These are phyloP conservation scores for Euphrasia confusa DNA, from an alignment of 257 asterid genomes.

Conservation along the genomic window DNA sequence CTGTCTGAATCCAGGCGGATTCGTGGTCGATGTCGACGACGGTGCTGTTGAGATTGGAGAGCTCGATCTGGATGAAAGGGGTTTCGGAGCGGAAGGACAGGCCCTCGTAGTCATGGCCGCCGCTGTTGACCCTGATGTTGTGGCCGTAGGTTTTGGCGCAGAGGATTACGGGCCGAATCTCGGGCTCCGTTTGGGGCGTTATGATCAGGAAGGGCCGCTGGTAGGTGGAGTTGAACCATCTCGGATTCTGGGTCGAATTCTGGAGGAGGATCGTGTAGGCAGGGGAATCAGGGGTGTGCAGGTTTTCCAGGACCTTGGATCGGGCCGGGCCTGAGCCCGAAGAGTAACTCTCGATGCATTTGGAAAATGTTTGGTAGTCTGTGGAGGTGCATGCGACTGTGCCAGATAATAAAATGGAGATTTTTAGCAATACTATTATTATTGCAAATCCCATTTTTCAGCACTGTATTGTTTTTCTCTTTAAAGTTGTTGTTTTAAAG, in stretches of 20 bases:
- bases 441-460: no score
- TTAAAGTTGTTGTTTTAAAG: no score
- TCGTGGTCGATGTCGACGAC: constrained; percentile 21
- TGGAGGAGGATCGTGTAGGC: constrained; percentile 14
- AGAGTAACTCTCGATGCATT: constrained; percentile 16
- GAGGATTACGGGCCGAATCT: constrained; percentile 18
- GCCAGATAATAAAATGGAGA: constrained; percentile 10
- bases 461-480: no score
- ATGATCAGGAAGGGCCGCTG: constrained; percentile 23
- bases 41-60: constrained; percentile 20
- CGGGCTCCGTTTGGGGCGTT: constrained; percentile 17
- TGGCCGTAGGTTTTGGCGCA: constrained; percentile 25
- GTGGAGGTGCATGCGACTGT: background rate
- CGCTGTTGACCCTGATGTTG: constrained; percentile 30
- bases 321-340: background rate
- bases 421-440: background rate
- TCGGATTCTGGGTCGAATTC: constrained; percentile 22
- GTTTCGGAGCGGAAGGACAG: constrained; percentile 27
- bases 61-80: constrained; percentile 26
- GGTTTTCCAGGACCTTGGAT: background rate
- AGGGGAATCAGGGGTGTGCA: constrained; percentile 22
- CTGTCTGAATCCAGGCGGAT: constrained; percentile 32
- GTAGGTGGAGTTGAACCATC: constrained; percentile 26
- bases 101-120: constrained; percentile 41
- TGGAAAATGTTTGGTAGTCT: background rate